Base-by-base conservation (phyloP, 257 asterid genomes). In the Eucommia ulmoides region DNA sequence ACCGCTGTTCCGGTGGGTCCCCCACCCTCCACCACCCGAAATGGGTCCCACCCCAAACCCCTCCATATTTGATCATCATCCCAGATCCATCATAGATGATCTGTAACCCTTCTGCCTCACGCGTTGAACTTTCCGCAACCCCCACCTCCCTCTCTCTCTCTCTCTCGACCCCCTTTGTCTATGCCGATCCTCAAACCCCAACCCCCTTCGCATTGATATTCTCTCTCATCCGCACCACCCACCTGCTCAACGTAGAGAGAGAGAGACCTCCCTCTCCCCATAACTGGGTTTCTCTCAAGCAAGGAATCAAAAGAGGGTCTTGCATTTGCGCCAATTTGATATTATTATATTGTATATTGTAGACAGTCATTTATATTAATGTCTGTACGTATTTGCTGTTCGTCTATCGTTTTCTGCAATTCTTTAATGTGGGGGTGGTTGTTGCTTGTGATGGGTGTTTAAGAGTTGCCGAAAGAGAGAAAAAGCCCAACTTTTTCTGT, bases 181-280 rank as follows among this genome's bases (percentile, higher is more conserved):
- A 35, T 35, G n/a, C 44, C 9, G 5, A 10, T 9, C 44, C 20
- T 50, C 33, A n/a, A n/a, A n/a, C 38, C 54, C 59, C 61, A 60
- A 64, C 63, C n/a, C 64, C 54, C 51, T 65, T 61, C 72, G 45
- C 65, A 59, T 62, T 62, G 71, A 58, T 59, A 55, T 62, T 62
- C 61, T 65, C 63, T 62, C 61, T 65, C 63, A 65, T 59, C 67
- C 66, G 58, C 62, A 51, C 73, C 21, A 21, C 45, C 25, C 22
- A 20, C 7, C 55, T 8, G 22, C 64, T 7, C 21, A 60, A 51
- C 72, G 66, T 51, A 42, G 57, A 52, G 58, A 22, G 54, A 45
- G 21, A 17, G 44, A 41, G 10, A n/a, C 41, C 33, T 33, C 38
- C 55, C 20, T 29, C 48, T 16, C 15, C 22, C 1, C 9, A 8